Conservation (phyloP, 352 stramenopile genomes). For the Thalassiosira hispida region DNA sequence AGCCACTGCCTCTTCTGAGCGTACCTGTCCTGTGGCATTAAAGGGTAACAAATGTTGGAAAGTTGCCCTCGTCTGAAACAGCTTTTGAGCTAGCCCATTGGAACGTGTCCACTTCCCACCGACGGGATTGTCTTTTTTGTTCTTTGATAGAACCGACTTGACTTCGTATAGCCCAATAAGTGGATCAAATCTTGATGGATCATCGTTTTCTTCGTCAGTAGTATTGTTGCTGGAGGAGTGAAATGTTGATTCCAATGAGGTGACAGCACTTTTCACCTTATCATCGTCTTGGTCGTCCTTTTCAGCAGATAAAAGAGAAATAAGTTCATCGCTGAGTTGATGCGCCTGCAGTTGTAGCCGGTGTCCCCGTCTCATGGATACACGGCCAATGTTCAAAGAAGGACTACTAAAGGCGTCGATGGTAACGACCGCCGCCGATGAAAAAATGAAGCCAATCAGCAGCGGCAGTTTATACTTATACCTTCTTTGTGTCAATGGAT, state of each 20-base stretch:
- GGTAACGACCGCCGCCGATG: neutral
- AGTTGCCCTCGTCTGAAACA: conserved; percentile 58
- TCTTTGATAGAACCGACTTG: conserved; percentile 53
- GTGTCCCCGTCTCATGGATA: too few species aligned
- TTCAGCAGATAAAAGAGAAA: conserved; percentile 19
- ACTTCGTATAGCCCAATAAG: conserved; percentile 77
- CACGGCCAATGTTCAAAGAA: neutral
- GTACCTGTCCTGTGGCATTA: conserved; percentile 39
- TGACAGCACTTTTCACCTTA: conserved; percentile 16
- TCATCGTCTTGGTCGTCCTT: conserved; percentile 7
- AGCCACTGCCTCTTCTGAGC: conserved; percentile 36
- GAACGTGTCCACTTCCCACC: conserved; percentile 77
- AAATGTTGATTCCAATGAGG: conserved; percentile 20
- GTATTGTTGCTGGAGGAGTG: neutral
- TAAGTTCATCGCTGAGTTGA: neutral
- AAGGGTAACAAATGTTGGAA: conserved; percentile 74
- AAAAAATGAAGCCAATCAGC: too few species aligned
- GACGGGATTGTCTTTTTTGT: conserved; percentile 71
- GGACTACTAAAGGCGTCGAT: neutral
- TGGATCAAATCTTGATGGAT: conserved; percentile 46
- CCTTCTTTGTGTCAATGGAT: too few species aligned
- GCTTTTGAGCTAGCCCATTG: conserved; percentile 54
- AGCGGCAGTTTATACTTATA: too few species aligned
- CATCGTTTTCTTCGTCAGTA: neutral
- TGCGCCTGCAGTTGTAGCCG: neutral